Base-by-base conservation (phyloP, 352 stramenopile species). In the Phytophthora brassicae region DNA sequence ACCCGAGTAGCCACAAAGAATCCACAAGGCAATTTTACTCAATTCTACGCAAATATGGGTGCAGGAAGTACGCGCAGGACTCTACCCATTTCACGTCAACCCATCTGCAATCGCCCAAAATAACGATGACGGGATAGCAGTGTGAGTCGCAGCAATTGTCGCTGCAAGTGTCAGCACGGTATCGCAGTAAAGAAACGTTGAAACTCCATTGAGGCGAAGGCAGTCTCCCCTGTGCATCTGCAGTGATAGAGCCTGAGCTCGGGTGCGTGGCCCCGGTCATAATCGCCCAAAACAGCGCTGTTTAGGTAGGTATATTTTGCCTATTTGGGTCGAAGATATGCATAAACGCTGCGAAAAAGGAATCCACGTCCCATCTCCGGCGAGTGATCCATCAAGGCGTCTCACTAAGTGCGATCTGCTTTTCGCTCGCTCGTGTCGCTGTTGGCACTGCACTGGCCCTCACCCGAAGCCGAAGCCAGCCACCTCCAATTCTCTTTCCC, bases 401-500 rank as follows among this genome's bases (percentile, higher is more conserved):
- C 50, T 28, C 50, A 9, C 64, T 75, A 89, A 80, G 80, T 87
- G 47, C 80, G 80, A 84, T 71, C 56, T 47, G 64, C 57, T 68
- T 46, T 50, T 61, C 43, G 53, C 59, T 58, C 58, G 33, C 55
- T 70, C 29, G 53, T 66, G 56, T 68, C 54, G 55, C 43, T 63
- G 59, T 53, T 70, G 44, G 62, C 38, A 9, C 39, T 61, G 63
- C 54, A 67, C 68, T 68, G 63, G 64, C 64, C 60, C 57, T 74
- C 44, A 42, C 17, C 9, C 28, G 58, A 45, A 60, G 53, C 9
- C 28, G 58, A 45, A 53, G 45, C 43, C 36, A 49, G 28, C 46
- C 38, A 53, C 52, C 60, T 56, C 39, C 62, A 72, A 62, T 75
- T 70, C 60, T 53, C 62, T 72, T 70, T 72, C 55, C 63, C 54